These are phyloP conservation scores for Silene latifolia DNA, from an alignment of 148 eudicot genomes.

Conservation along the genomic window DNA sequence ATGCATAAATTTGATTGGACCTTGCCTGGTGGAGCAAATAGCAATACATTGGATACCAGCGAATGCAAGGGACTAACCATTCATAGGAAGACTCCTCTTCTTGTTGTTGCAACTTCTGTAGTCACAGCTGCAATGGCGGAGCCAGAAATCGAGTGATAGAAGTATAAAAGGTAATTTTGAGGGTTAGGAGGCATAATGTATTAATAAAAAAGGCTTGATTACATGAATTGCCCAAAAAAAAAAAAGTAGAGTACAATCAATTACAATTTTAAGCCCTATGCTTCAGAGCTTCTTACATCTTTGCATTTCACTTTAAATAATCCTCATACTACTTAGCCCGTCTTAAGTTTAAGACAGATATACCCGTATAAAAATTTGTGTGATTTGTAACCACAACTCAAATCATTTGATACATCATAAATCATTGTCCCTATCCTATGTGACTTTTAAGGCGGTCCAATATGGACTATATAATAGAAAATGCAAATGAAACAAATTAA, in stretches of 20 bases:
- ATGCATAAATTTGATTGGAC: conserved; percentile 22
- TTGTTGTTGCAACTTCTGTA: conserved; percentile 12
- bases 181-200: not conserved
- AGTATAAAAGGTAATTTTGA: not conserved
- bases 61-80: conserved; percentile 17
- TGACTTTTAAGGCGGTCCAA: too few species aligned
- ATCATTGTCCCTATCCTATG: too few species aligned
- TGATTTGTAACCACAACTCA: too few species aligned
- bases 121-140: not conserved
- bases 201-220: too few species aligned
- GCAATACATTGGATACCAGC: conserved; percentile 17
- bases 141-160: not conserved
- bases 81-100: conserved; percentile 20
- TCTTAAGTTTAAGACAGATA: too few species aligned
- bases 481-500: too few species aligned
- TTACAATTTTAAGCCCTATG: not conserved
- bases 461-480: too few species aligned
- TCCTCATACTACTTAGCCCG: too few species aligned
- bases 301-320: not conserved
- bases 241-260: too few species aligned
- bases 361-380: too few species aligned
- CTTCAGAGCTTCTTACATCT: not conserved
- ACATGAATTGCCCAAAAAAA: too few species aligned
- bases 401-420: too few species aligned
- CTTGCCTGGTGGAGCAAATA: conserved; percentile 18